Evolutionary conservation across 2,329 filamentous ascomycete genomes (phyloP).

Genomic region (Colletotrichum navitas): DNA sequence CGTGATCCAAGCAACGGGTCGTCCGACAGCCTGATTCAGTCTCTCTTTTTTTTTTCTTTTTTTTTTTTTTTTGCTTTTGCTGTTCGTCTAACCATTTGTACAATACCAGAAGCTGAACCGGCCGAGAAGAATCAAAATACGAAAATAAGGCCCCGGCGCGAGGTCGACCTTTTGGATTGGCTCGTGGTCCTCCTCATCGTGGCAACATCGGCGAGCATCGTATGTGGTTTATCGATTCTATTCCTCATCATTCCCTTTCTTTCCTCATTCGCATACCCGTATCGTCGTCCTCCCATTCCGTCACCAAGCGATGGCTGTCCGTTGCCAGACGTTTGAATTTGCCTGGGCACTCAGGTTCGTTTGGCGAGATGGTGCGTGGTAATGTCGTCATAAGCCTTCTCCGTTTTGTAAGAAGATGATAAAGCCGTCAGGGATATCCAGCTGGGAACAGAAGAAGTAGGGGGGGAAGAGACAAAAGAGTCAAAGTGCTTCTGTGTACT

Average conservation of each 20-base stretch:
- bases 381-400: conserved; percentile 27
- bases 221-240: conserved; percentile 2
- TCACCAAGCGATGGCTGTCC: conserved; percentile 10
- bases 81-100: conserved; percentile 38
- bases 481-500: neutral
- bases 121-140: neutral
- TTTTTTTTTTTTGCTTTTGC: conserved; percentile 33
- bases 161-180: neutral
- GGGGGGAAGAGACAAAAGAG: neutral
- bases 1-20: conserved; percentile 16
- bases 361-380: conserved; percentile 14
- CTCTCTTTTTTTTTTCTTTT: conserved; percentile 32
- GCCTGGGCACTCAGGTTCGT: neutral
- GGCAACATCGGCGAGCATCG: neutral
- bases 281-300: conserved; percentile 27
- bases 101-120: conserved; percentile 23
- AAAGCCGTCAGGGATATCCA: conserved; percentile 2
- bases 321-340: conserved; percentile 7
- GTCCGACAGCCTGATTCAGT: conserved; percentile 16
- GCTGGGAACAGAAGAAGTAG: neutral
- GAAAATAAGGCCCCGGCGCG: neutral
- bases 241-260: conserved; percentile 12
- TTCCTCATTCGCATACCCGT: conserved; percentile 21
- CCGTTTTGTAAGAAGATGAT: conserved; percentile 22
- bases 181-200: neutral